Percentiles rank a stretch among this genome's conserved stretches.
These are phyloP conservation scores for Tuber indicum DNA, from an alignment of 495 filamentous ascomycete species.

Conservation along the genomic window DNA sequence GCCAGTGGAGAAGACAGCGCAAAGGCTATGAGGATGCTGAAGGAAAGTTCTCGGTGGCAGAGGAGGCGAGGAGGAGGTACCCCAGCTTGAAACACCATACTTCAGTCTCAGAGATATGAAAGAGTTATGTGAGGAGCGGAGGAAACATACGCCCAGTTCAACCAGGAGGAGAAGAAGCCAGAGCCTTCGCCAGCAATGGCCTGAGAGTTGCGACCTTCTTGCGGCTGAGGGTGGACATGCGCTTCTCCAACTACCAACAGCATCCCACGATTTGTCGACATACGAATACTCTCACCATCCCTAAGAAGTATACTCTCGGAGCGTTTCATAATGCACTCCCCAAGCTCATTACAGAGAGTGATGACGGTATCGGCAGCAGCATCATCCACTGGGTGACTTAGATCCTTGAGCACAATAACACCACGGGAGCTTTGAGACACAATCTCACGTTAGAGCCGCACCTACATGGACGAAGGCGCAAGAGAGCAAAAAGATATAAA, in stretches of 20 bases:
- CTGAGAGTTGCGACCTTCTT: slow-evolving; percentile 2
- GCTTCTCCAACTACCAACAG: slow-evolving; percentile 34
- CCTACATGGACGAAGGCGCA: slow-evolving; percentile 11
- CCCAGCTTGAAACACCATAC: slow-evolving; percentile 24
- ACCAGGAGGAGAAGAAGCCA: slow-evolving; percentile 25
- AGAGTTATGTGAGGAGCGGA: background rate
- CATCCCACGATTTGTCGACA: slow-evolving; percentile 32
- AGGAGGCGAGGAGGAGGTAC: slow-evolving; percentile 11
- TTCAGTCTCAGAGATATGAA: slow-evolving; percentile 11
- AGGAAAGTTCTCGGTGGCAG: slow-evolving; percentile 20
- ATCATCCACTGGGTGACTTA: slow-evolving; percentile 19
- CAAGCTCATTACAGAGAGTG: slow-evolving; percentile 25
- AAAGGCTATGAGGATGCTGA: slow-evolving; percentile 32
- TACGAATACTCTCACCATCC: slow-evolving; percentile 36
- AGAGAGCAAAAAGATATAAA: background rate
- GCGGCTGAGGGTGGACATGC: slow-evolving; percentile 22
- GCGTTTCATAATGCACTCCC: slow-evolving; percentile 31
- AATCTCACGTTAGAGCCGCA: background rate
- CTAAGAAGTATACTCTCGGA: slow-evolving; percentile 28
- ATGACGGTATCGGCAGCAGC: slow-evolving; percentile 26
- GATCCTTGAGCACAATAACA: slow-evolving; percentile 31
- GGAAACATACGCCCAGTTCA: slow-evolving; percentile 30
- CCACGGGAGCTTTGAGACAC: slow-evolving; percentile 22
- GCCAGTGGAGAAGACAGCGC: slow-evolving; percentile 34
- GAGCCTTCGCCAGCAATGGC: slow-evolving; percentile 10